Conservation (phyloP, 177 flowering plant species). For the Vitis hybrid region DNA sequence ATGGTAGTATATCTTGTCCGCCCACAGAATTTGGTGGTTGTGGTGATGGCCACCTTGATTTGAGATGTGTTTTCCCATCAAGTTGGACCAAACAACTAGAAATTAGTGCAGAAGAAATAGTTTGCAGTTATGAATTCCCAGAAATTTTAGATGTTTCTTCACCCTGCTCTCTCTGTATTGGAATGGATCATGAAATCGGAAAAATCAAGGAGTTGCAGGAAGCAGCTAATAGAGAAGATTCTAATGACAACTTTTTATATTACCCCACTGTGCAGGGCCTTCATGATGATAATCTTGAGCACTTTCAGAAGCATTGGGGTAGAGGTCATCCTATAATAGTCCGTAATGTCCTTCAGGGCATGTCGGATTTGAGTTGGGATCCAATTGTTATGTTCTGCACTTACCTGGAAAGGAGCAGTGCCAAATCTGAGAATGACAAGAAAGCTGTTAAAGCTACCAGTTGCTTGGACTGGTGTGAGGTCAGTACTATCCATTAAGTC, state of each 20-base stretch:
- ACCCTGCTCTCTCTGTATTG: slow-evolving; percentile 48
- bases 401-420: slow-evolving; percentile 34
- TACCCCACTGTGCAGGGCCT: slow-evolving; percentile 41
- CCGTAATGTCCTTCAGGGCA: slow-evolving; percentile 42
- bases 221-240: slow-evolving; percentile 46
- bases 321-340: slow-evolving; percentile 74
- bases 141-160: slow-evolving; percentile 40
- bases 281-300: slow-evolving; percentile 43
- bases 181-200: slow-evolving; percentile 23
- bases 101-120: slow-evolving; percentile 60
- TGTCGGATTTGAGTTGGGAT: slow-evolving; percentile 60
- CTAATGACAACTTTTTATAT: slow-evolving; percentile 56
- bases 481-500: slow-evolving; percentile 19
- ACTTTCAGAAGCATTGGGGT: slow-evolving; percentile 74
- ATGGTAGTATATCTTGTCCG: slow-evolving; percentile 55
- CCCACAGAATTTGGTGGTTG: slow-evolving; percentile 66
- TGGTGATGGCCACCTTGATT: slow-evolving; percentile 48
- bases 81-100: slow-evolving; percentile 67
- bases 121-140: slow-evolving; percentile 50
- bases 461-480: slow-evolving; percentile 74
- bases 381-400: slow-evolving; percentile 57
- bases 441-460: slow-evolving; percentile 23
- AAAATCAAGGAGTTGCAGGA: slow-evolving; percentile 31
- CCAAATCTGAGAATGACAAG: slow-evolving; percentile 23
- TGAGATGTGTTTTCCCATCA: slow-evolving; percentile 53